Conservation (phyloP, 768 basidiomycete species). For the Suillus discolor region DNA sequence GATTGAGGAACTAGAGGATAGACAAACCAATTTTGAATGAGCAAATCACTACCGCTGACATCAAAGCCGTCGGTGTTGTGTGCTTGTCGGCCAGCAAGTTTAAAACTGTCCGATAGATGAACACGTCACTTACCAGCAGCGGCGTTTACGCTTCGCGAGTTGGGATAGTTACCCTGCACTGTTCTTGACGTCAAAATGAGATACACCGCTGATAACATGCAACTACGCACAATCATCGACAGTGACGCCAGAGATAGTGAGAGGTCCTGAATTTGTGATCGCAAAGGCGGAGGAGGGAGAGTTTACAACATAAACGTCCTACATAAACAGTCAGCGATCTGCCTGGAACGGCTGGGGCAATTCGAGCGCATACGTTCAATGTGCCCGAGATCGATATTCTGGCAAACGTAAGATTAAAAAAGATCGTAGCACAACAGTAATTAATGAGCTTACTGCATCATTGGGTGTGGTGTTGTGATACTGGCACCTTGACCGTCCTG, state of each 20-base stretch:
- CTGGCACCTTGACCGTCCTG: slow-evolving; percentile 30
- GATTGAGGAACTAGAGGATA: background rate
- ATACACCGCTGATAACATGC: background rate
- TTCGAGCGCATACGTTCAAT: slow-evolving; percentile 30
- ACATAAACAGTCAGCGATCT: background rate
- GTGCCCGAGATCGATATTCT: slow-evolving; percentile 46
- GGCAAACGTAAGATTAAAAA: background rate
- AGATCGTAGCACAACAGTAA: background rate
- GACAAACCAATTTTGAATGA: slow-evolving; percentile 33
- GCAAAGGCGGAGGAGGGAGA: slow-evolving; percentile 39
- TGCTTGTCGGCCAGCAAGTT: slow-evolving; percentile 24
- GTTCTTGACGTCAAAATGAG: background rate
- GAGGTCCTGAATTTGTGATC: slow-evolving; percentile 27
- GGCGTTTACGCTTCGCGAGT: slow-evolving; percentile 48
- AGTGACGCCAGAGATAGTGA: slow-evolving; percentile 47
- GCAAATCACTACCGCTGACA: slow-evolving; percentile 36
- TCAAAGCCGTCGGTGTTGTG: slow-evolving; percentile 59
- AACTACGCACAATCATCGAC: slow-evolving; percentile 57
- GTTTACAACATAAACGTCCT: slow-evolving; percentile 43
- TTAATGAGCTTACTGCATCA: slow-evolving; percentile 39
- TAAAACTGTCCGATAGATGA: background rate
- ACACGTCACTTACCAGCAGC: slow-evolving; percentile 43
- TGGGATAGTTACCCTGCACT: slow-evolving; percentile 57
- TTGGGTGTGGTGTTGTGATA: slow-evolving; percentile 34
- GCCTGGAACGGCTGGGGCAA: background rate